These are phyloP conservation scores for Barnettozyma populi DNA, from an alignment of 805 yeast species.

Conservation along the genomic window DNA sequence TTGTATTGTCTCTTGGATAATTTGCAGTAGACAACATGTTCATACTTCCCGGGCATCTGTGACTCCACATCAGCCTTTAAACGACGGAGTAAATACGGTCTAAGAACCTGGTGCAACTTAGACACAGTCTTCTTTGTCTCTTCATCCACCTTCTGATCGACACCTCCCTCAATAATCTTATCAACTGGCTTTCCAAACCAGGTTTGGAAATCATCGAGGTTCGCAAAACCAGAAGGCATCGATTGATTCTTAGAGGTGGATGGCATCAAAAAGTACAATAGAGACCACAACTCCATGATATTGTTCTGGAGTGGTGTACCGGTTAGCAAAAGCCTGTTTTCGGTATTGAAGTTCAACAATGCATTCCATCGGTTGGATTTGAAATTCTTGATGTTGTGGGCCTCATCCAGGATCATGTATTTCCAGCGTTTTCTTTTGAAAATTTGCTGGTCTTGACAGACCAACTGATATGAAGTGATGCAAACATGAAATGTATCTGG, in stretches of 20 bases:
- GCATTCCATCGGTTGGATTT: slow-evolving; percentile 98
- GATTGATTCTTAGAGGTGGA: slow-evolving; percentile 63
- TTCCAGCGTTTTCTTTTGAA: slow-evolving; percentile 92
- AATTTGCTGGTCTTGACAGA: slow-evolving; percentile 94
- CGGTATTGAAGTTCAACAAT: slow-evolving; percentile 85
- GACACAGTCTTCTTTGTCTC: slow-evolving; percentile 84
- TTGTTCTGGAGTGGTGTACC: slow-evolving; percentile 98
- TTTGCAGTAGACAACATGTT: slow-evolving; percentile 89
- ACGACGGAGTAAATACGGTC: slow-evolving; percentile 89
- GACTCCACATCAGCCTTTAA: slow-evolving; percentile 95
- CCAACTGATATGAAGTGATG: slow-evolving; percentile 93
- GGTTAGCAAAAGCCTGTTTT: slow-evolving; percentile 77
- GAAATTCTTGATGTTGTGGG: slow-evolving; percentile 95
- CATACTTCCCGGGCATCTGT: slow-evolving; percentile 98
- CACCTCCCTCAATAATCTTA: slow-evolving; percentile 75
- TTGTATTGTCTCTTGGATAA: slow-evolving; percentile 88
- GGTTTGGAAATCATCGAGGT: slow-evolving; percentile 89
- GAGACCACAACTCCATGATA: slow-evolving; percentile 92
- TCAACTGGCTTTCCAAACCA: slow-evolving; percentile 99
- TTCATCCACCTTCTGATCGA: slow-evolving; percentile 45
- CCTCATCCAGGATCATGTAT: slow-evolving; percentile 96
- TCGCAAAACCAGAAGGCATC: slow-evolving; percentile 91
- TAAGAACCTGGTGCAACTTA: slow-evolving; percentile 84
- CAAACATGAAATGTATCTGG: slow-evolving; percentile 95
- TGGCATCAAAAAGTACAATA: slow-evolving; percentile 94